Evolutionary conservation across 1,284 basidiomycete species (phyloP).

Genomic region (Sporisorium reilianum): DNA sequence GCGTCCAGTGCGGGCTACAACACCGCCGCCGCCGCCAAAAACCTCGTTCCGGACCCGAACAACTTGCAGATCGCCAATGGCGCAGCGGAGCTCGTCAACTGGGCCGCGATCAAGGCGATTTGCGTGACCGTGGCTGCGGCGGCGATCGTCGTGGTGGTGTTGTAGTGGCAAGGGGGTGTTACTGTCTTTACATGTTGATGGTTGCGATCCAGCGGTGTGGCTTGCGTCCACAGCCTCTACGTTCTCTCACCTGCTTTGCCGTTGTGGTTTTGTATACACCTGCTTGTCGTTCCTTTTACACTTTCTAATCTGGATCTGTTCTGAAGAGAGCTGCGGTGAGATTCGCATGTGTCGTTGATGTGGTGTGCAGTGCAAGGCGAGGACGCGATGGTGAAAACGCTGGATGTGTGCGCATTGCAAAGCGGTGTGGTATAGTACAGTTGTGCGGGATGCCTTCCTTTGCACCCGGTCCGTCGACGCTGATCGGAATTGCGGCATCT

Average conservation of each 20-base stretch:
- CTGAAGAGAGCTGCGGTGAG: neutral
- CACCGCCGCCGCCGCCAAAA: conserved; percentile 25
- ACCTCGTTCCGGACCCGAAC: conserved; percentile 32
- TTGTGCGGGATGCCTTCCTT: neutral
- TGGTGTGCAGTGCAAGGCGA: neutral
- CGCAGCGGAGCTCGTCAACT: conserved; percentile 10
- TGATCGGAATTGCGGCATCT: neutral
- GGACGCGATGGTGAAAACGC: no score
- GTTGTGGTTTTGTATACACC: neutral
- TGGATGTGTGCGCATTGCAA: neutral
- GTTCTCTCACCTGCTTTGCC: no score
- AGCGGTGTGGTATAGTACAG: conserved; percentile 2
- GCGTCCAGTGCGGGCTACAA: conserved; percentile 19
- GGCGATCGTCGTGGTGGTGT: conserved; percentile 31
- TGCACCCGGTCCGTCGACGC: no score
- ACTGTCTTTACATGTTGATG: conserved; percentile 14
- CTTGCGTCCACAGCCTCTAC: neutral
- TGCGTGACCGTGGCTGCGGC: conserved; percentile 28
- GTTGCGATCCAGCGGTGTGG: neutral
- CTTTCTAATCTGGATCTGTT: neutral
- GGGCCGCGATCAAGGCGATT: conserved; percentile 31
- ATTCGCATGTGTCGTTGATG: neutral
- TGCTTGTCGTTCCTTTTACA: neutral
- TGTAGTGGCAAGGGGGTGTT: no score
- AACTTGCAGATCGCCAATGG: conserved; percentile 36